Evolutionary conservation across 2,329 filamentous ascomycete species (phyloP).

Genomic region (Colletotrichum graminicola): DNA sequence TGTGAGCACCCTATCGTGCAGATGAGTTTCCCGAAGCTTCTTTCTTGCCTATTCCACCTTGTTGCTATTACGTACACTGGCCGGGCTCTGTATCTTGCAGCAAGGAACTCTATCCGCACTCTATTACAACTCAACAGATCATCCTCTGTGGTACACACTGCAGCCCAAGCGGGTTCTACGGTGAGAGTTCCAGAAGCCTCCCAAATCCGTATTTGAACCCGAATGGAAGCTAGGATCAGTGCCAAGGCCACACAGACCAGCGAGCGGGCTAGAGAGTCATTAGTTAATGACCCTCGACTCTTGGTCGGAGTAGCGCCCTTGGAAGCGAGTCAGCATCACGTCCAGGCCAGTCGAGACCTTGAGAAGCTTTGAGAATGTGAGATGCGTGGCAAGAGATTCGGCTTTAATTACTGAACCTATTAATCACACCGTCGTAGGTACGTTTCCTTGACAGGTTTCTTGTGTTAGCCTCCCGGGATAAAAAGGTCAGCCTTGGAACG

Average conservation of each 20-base stretch:
- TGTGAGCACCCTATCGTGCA: too few relatives aligned
- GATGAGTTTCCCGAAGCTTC: background rate
- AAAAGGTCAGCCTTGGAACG: too few relatives aligned
- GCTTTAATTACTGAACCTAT: too few relatives aligned
- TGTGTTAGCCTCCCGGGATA: too few relatives aligned
- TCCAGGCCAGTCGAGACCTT: background rate
- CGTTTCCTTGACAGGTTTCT: too few relatives aligned
- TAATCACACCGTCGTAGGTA: background rate
- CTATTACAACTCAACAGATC: background rate
- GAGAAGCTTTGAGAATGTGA: constrained; percentile 16
- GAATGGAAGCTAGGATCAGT: too few relatives aligned
- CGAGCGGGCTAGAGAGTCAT: background rate
- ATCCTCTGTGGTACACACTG: background rate
- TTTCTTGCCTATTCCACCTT: background rate
- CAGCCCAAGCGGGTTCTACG: background rate
- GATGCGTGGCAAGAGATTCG: background rate
- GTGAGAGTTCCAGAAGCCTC: background rate
- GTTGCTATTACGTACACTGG: background rate
- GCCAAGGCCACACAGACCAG: background rate
- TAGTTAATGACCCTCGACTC: background rate
- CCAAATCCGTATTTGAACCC: background rate
- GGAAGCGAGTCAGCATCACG: background rate
- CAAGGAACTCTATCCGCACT: background rate
- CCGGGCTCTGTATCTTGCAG: background rate
- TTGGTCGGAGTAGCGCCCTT: background rate